Base-by-base conservation (phyloP, 1,284 basidiomycete species). In the Gymnopus androsaceus region DNA sequence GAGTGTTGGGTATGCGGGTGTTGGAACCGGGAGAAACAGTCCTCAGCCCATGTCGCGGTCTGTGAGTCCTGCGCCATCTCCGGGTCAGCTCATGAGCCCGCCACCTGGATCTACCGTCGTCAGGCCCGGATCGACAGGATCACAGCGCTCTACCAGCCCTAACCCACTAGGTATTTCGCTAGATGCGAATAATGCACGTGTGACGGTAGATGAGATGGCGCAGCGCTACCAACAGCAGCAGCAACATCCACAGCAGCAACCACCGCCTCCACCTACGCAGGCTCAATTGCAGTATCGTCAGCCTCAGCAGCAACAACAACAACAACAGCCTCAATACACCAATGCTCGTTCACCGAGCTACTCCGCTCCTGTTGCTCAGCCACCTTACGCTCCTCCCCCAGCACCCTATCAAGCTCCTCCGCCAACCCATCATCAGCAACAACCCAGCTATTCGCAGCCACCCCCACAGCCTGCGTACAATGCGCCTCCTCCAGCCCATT, bases 1-100 rank as follows among this genome's bases (percentile, higher is more conserved):
- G 21, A 55, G 54, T 44, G 11, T 48, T 12, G 57, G 88, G 0
- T 91, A 56, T 51, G 54, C 54, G n/a, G 54, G 54, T 27, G 28
- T 56, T 15, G 54, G 54, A 6, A 44, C 53, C 11, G 49, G 53
- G 37, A 55, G 54, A 23, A 56, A 51, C 19, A 56, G 54, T 37
- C 54, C 54, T 45, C 54, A 56, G 21, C 48, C 54, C 21, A 56
- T 56, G 17, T 51, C 54, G 14, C 47, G 54, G 15, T 56, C 54
- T 21, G 28, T 48, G 19, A 56, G 54, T 50, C 54, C 54, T 5
- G 38, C 48, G 5, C 54, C 54, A 14, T 30, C 46, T 3, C 54
- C 54, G 9, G 54, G 54, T 38, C 54, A 56, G 25, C 46, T 50
- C 25, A 56, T 56, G 47, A 41, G 47, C 34, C 47, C 54, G 8